Evolutionary conservation across 257 asterid genomes (phyloP).

Genomic region (Perilla frutescens): DNA sequence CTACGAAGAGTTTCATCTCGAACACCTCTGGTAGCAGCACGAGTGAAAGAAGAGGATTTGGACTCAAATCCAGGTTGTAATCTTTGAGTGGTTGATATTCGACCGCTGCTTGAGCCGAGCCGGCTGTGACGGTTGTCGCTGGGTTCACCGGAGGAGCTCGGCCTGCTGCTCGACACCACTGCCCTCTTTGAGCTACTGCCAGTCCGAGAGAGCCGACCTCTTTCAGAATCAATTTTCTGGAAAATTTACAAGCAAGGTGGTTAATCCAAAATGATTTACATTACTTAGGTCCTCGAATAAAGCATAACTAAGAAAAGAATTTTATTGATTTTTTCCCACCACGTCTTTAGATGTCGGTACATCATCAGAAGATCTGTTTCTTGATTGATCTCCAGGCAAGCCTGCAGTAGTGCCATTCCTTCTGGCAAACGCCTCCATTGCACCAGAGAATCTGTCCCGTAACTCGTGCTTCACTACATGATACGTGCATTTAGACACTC

Average conservation of each 20-base stretch:
- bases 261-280: background rate
- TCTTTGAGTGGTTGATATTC: slow-evolving; percentile 68
- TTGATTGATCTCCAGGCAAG: slow-evolving; percentile 61
- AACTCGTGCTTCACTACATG: slow-evolving; percentile 63
- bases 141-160: slow-evolving; percentile 81
- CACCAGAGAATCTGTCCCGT: slow-evolving; percentile 63
- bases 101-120: slow-evolving; percentile 66
- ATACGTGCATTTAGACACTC: slow-evolving; percentile 11
- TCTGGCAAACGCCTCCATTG: slow-evolving; percentile 63
- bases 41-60: slow-evolving; percentile 72
- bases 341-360: slow-evolving; percentile 69
- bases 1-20: slow-evolving; percentile 79
- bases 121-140: slow-evolving; percentile 59
- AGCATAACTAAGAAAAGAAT: background rate
- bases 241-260: slow-evolving; percentile 15
- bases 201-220: slow-evolving; percentile 65
- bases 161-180: slow-evolving; percentile 69
- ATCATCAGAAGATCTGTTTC: slow-evolving; percentile 64
- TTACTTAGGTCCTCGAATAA: background rate
- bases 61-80: slow-evolving; percentile 77
- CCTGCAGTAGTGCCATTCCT: slow-evolving; percentile 63
- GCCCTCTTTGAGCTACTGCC: slow-evolving; percentile 74
- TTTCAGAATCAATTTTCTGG: slow-evolving; percentile 72
- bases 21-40: slow-evolving; percentile 60
- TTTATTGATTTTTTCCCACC: slow-evolving; percentile 46